Evolutionary conservation across 2,329 filamentous ascomycete genomes (phyloP).

Genomic region (Colletotrichum filicis): DNA sequence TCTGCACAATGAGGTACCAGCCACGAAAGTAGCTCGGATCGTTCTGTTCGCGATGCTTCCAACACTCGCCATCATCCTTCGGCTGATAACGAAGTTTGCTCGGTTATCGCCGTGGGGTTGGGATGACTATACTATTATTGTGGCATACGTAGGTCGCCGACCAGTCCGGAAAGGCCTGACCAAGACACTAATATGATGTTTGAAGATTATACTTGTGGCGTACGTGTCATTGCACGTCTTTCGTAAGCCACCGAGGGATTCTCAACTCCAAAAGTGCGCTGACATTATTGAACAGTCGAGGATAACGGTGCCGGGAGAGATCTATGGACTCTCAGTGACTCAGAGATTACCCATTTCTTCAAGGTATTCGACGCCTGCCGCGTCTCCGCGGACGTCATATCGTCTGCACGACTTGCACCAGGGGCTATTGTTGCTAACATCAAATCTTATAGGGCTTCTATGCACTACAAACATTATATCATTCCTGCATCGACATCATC

Average conservation of each 20-base stretch:
- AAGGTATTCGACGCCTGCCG: neutral
- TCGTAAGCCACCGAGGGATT: neutral
- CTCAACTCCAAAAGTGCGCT: neutral
- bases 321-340: conserved; percentile 14
- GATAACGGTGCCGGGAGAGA: conserved; percentile 19
- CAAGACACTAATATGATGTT: neutral
- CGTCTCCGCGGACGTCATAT: neutral
- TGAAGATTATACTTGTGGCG: neutral
- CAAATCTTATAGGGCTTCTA: neutral
- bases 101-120: neutral
- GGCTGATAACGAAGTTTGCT: neutral
- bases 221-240: neutral
- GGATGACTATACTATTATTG: conserved; percentile 20
- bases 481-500: conserved; percentile 26
- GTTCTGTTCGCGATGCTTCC: neutral
- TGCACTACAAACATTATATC: conserved; percentile 5
- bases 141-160: conserved; percentile 5
- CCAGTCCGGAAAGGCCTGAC: fast-evolving
- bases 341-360: conserved; percentile 2
- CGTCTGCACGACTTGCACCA: neutral
- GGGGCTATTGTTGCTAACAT: neutral
- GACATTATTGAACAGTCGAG: neutral
- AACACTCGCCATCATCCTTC: conserved; percentile 6
- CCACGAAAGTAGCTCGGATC: neutral
- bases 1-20: neutral